Evolutionary conservation across 305 asterid genomes (phyloP), one percentile per base, ranked within the genome.

Genomic region (Fraxinus baroniana): DNA sequence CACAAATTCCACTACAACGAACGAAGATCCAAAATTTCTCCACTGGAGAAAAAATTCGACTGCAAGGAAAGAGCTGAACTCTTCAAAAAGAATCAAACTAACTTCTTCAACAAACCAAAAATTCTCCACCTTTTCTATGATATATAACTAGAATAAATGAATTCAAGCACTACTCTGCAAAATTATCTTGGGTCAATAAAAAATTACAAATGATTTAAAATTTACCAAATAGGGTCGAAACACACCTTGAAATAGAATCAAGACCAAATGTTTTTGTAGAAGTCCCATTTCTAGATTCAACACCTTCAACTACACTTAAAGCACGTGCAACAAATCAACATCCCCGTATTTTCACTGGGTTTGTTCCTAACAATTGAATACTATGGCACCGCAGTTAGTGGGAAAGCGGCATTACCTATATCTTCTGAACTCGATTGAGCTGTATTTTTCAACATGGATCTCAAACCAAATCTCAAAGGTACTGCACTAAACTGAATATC

Each of bases 131-230:
- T 44, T 1, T 44, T 44, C 17, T 44, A 12, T 12, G 52, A 44
- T 44, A 44, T 44, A 7, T 44, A 44, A 44, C 17, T 44, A 44
- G n/a, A 12, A 44, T 44, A 44, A 44, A 3, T 44, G 52, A 44
- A 44, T 44, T n/a, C 1, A 44, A 44, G 5, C n/a, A 44, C 0
- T 3, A 1, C 0, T 13, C 0, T 1, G 4, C n/a, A 12, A 1
- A 44, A 44, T 44, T 44, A 12, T 4, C 0, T 44, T 0, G n/a
- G 6, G 55, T 44, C n/a, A 44, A 13, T 12, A 0, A 44, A 44
- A 44, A 44, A 44, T 44, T 0, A 44, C 5, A 44, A 44, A 44
- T 44, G 55, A 44, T 44, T 44, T 44, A 44, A 44, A 3, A 44
- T 44, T 44, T 44, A 12, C n/a, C n/a, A 12, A 44, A 13, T 1